Base-by-base conservation (phyloP, 2,329 filamentous ascomycete species). In the Fonsecaea multimorphosa region DNA sequence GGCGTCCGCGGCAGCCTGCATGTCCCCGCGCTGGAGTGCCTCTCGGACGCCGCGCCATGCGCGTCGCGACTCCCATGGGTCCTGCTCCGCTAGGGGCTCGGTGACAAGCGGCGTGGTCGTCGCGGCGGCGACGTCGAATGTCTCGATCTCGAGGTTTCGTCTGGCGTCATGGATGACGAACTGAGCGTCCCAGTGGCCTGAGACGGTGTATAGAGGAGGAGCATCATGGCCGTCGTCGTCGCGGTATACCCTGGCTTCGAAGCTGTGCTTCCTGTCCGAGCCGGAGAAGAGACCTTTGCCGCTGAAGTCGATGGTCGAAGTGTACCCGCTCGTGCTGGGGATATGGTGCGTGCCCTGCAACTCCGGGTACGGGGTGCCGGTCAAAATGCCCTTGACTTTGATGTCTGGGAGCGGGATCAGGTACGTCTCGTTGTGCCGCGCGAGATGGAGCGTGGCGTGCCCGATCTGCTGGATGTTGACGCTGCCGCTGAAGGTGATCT, bases 31-130 rank as follows among this genome's bases (percentile, higher is more conserved):
- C 63, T 87, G 84, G 73, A 98, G 95, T 54, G 89, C 92, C 32
- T 86, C 86, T 0, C 92, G 92, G 29, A 98, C 94, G 74, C 91
- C 91, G 69, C 85, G 82, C 95, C 94, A 98, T 2, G 94, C 94
- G 64, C 91, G 87, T 54, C 94, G 88, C 14, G 91, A 92, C 80
- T 98, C 94, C 69, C 95, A 89, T 11, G 92, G 87, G 75, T 96
- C 91, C 79, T 97, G 94, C 71, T 91, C 78, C 66, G 93, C 89
- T 60, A 96, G 75, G 0, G 91, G 87, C 0, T 88, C 86, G 58
- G 97, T 83, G 14, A 81, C 84, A 46, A 97, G 86, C 11, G 90
- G 85, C 0, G 91, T 91, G 40, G 86, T 86, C 16, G 83, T 80
- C 11, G 81, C 78, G 29, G 81, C 80, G 56, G 82, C 82, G 34